Evolutionary conservation across 1,284 basidiomycete genomes (phyloP).

Genomic region (Trametes versicolor): DNA sequence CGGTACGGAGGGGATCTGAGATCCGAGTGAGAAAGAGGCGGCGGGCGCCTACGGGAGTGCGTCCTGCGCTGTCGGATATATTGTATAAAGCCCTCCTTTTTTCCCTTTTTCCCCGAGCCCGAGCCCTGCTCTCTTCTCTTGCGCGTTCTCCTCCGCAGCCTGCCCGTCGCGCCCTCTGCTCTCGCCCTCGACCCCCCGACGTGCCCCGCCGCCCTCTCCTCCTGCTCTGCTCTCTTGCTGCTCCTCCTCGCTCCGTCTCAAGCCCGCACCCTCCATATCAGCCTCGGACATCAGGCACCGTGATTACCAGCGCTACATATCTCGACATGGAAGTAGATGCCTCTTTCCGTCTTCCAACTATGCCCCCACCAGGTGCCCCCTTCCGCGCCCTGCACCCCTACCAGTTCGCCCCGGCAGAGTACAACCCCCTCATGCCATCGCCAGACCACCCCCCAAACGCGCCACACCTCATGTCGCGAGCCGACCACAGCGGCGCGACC

Average conservation of each 20-base stretch:
- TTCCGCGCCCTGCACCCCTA: constrained; percentile 37
- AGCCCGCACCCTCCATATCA: constrained; percentile 26
- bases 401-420: constrained; percentile 39
- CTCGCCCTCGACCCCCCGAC: not conserved
- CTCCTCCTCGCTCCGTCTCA: not conserved
- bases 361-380: constrained; percentile 35
- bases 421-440: constrained; percentile 36
- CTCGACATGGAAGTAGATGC: constrained; percentile 44
- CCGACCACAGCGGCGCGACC: constrained; percentile 19
- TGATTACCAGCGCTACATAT: constrained; percentile 39
- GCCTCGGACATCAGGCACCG: constrained; percentile 37
- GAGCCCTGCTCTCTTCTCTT: constrained; percentile 21
- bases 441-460: constrained; percentile 36
- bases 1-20: constrained; percentile 23
- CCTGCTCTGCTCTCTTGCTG: not conserved
- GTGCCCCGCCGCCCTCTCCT: not conserved
- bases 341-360: constrained; percentile 40
- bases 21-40: constrained; percentile 8
- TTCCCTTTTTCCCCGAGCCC: constrained; percentile 33
- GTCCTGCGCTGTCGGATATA: constrained; percentile 32
- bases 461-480: constrained; percentile 22
- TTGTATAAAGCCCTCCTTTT: constrained; percentile 36
- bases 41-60: constrained; percentile 20
- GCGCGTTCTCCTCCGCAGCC: constrained; percentile 9
- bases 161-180: not conserved